Evolutionary conservation across 106 monocot species (phyloP), one percentile per base, ranked within the genome.

Genomic region (Alisma plantagoaquatica): DNA sequence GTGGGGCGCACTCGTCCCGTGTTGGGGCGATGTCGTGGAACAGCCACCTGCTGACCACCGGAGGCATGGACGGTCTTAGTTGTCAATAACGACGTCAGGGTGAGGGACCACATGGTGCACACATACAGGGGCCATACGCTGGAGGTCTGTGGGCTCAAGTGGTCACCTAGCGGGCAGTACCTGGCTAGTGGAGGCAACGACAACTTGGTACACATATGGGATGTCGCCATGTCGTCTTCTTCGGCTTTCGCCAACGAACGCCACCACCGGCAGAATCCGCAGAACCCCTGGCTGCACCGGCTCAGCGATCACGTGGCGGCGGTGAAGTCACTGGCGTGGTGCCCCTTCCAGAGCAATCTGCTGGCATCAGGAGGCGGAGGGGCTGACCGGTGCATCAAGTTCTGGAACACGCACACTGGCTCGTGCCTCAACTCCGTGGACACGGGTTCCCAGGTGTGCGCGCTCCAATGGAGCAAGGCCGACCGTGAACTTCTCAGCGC

Each of bases 181-280:
- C 25, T 57, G 57, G 57, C 57, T 10, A 57, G 57, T 33, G 57
- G 57, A 31, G 57, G 57, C 2, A 43, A 43, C 41, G 42, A 57
- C 24, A 57, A 57, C 42, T 27, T 57, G 22, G 22, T 55, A 20
- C 55, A 55, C n/a, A n/a, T n/a, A n/a, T n/a, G n/a, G n/a, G n/a
- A n/a, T n/a, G n/a, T n/a, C n/a, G n/a, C n/a, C n/a, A n/a, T n/a
- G n/a, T n/a, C n/a, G 27, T 28, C 53, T 4, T 2, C 2, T 20
- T 1, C 28, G 9, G n/a, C 47, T 21, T 15, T 7, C 17, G 28
- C 28, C 27, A n/a, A n/a, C 28, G 10, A 14, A 17, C 23, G 18
- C 16, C 9, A 11, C 10, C 31, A 2, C 1, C 10, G 33, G 20
- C 30, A n/a, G n/a, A n/a, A n/a, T n/a, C n/a, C n/a, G n/a, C 55